A percentile compares a stretch with the other conserved stretches of the same genome.
Evolutionary conservation across 1,139 yeast genomes (phyloP).

Genomic region (Eremothecium sinecaudum): DNA sequence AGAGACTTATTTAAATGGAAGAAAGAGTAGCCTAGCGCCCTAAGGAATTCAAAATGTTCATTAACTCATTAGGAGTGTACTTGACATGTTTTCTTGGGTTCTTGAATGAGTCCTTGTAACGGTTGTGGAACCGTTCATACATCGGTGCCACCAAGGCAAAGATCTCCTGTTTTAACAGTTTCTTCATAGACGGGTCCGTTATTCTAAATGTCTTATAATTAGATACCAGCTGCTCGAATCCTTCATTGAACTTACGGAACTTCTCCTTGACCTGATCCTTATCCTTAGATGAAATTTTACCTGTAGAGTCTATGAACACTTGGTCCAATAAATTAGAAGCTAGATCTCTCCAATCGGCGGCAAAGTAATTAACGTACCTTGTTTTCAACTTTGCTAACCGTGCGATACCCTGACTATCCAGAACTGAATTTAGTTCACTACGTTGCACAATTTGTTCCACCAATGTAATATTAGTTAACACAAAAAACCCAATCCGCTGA

Average conservation of each 20-base stretch:
- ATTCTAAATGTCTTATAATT: slow-evolving; percentile 57
- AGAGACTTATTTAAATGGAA: too few relatives aligned
- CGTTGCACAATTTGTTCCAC: slow-evolving; percentile 66
- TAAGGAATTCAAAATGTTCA: slow-evolving; percentile 23
- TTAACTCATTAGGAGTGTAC: slow-evolving; percentile 31
- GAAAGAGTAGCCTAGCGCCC: too few relatives aligned
- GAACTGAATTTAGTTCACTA: slow-evolving; percentile 44
- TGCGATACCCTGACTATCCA: slow-evolving; percentile 53
- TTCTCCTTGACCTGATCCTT: slow-evolving; percentile 79
- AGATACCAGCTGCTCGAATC: slow-evolving; percentile 65
- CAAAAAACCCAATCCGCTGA: slow-evolving; percentile 52
- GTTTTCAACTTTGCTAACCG: slow-evolving; percentile 63
- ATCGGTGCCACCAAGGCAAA: slow-evolving; percentile 63
- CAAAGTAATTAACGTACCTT: slow-evolving; percentile 63
- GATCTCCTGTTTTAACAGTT: slow-evolving; percentile 28
- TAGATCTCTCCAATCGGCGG: slow-evolving; percentile 76
- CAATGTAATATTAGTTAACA: slow-evolving; percentile 62
- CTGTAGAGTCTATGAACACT: slow-evolving; percentile 42
- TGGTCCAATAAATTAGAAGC: slow-evolving; percentile 72
- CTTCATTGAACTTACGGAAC: slow-evolving; percentile 70
- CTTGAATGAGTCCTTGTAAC: slow-evolving; percentile 29
- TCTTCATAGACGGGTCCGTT: slow-evolving; percentile 56
- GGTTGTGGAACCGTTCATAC: slow-evolving; percentile 62
- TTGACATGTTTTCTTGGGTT: slow-evolving; percentile 35
- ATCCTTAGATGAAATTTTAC: slow-evolving; percentile 53